A percentile compares a stretch with the other conserved stretches of the same genome.
Conservation (phyloP, 257 asterid species). For the Solanum virginianum region DNA sequence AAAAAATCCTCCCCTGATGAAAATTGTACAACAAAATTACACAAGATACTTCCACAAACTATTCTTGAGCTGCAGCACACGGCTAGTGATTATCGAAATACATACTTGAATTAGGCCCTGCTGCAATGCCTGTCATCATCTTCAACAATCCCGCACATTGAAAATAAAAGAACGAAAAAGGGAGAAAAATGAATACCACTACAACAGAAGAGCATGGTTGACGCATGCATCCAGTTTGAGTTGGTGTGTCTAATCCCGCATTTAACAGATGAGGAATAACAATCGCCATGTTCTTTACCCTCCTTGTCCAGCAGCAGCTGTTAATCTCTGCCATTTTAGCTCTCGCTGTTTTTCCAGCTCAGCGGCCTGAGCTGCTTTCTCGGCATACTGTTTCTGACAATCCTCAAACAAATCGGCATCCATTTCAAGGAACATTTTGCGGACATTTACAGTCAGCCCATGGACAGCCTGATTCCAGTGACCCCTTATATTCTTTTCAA, state of each 20-base stretch:
- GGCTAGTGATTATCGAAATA: constrained; percentile 5
- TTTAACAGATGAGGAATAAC: background rate
- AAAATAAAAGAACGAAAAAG: background rate
- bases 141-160: constrained; percentile 19
- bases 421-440: constrained; percentile 66
- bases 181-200: constrained; percentile 23
- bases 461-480: constrained; percentile 86
- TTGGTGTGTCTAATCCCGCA: background rate
- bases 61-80: constrained; percentile 23
- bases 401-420: constrained; percentile 56
- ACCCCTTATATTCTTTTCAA: constrained; percentile 54
- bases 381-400: constrained; percentile 46
- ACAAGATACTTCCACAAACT: constrained; percentile 28
- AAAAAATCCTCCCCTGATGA: background rate
- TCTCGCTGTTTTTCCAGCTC: constrained; percentile 49
- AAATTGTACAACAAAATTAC: constrained; percentile 17
- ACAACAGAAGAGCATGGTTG: constrained; percentile 4
- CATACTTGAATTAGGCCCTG: constrained; percentile 37
- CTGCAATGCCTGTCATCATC: constrained; percentile 22
- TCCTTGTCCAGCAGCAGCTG: constrained; percentile 37
- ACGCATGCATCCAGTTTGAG: constrained; percentile 12
- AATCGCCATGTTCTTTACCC: constrained; percentile 1
- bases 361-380: constrained; percentile 30
- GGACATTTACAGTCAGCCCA: constrained; percentile 50
- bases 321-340: constrained; percentile 62